Base-by-base conservation (phyloP, 2,329 filamentous ascomycete genomes). In the Pezicula radicicola region DNA sequence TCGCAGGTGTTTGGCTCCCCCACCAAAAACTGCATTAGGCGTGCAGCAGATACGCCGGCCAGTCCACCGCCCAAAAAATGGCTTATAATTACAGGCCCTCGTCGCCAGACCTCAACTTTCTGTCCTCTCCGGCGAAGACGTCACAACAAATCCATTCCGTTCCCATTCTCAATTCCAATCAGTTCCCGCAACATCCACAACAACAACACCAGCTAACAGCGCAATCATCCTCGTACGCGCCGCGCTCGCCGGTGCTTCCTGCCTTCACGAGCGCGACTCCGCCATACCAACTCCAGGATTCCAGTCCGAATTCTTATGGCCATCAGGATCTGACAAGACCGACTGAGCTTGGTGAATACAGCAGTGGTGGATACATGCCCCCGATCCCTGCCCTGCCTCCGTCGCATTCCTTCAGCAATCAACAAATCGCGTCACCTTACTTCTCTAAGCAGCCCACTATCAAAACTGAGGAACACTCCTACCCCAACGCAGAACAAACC, bases 31-130 rank as follows among this genome's bases (percentile, higher is more conserved):
- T 45, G 21, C 42, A 45, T 45, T 45, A 30, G 21, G n/a, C 37
- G 19, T 21, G n/a, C 37, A 16, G n/a, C 37, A 16, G 6, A 40
- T 21, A 16, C n/a, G n/a, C 57, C 58, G 58, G 41, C 41, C 50
- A 42, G 40, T 33, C 45, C 48, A 46, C 36, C 13, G 19, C 44
- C 33, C 19, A 50, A 55, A 51, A 46, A 54, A 61, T 61, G 57
- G 63, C 63, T 52, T 53, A 57, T 59, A 65, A 63, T 39, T 68
- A 67, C 59, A 56, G 62, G 40, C 65, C 66, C 49, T 64, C 66
- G 53, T 67, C 64, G 39, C 66, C 66, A 54, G 65, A 68, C 53
- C 59, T 68, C 5, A 54, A 55, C 44, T 67, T 68, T 48, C 50
- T 60, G 16, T 51, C 60, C 40, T 57, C 63, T 12, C 59, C 62